Conservation (phyloP, 306 rosid genomes). For the Cicer arietinum region DNA sequence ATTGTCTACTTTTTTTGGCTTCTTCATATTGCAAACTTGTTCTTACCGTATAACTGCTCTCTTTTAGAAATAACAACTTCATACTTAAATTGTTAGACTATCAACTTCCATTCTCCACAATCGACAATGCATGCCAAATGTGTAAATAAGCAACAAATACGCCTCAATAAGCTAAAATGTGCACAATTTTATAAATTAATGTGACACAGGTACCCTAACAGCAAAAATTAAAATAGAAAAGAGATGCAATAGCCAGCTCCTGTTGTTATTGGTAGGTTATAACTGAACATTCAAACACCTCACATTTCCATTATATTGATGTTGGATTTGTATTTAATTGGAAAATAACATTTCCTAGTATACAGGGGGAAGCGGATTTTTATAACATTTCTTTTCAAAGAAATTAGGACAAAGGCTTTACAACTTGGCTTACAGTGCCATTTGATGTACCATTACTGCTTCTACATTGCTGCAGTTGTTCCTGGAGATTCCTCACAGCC, state of each 20-base stretch:
- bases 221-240: neutral
- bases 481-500: constrained; percentile 65
- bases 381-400: constrained; percentile 27
- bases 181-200: constrained; percentile 1
- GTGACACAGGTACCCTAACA: neutral
- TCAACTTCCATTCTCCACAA: neutral
- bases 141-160: no score
- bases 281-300: constrained; percentile 11
- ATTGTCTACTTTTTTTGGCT: neutral
- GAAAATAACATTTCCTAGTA: neutral
- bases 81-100: neutral
- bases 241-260: neutral
- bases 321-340: constrained; percentile 2
- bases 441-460: constrained; percentile 49
- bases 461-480: constrained; percentile 66
- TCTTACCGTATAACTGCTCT: neutral
- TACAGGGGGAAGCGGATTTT: constrained; percentile 6
- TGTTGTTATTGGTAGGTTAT: neutral
- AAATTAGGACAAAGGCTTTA: constrained; percentile 17
- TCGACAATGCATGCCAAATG: neutral
- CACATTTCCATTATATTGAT: constrained; percentile 31
- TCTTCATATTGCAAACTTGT: neutral
- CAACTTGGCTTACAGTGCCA: constrained; percentile 47
- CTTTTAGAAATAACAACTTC: neutral
- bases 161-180: neutral